These are phyloP conservation scores for Volutella citrinella DNA, from an alignment of 2,329 filamentous ascomycete genomes.

Conservation along the genomic window DNA sequence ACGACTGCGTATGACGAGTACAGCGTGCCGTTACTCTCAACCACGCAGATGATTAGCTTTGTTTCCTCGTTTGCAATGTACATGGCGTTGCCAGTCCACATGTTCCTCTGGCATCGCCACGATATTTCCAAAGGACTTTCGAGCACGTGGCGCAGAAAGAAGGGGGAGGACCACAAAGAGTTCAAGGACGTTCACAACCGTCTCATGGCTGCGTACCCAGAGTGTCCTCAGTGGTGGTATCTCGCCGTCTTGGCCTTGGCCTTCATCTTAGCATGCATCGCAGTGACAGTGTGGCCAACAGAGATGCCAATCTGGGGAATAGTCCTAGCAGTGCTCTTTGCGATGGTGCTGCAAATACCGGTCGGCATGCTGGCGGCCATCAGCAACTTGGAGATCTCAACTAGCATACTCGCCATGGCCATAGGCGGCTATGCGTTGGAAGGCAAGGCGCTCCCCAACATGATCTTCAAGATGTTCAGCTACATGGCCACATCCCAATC, in stretches of 20 bases:
- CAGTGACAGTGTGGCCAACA: constrained; percentile 45
- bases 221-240: constrained; percentile 56
- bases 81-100: constrained; percentile 26
- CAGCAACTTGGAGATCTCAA: constrained; percentile 54
- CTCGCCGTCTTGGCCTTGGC: constrained; percentile 43
- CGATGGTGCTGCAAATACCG: constrained; percentile 50
- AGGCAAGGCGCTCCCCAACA: constrained; percentile 62
- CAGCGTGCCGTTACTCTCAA: constrained; percentile 49
- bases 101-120: constrained; percentile 29
- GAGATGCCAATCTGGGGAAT: constrained; percentile 50
- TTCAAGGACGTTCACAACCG: constrained; percentile 32
- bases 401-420: constrained; percentile 65
- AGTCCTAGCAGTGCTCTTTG: constrained; percentile 48
- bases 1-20: constrained; percentile 50
- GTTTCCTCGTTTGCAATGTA: constrained; percentile 28
- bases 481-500: constrained; percentile 61
- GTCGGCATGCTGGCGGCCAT: constrained; percentile 55
- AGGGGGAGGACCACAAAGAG: constrained; percentile 37
- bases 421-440: constrained; percentile 66
- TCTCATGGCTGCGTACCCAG: constrained; percentile 29
- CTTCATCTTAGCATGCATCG: constrained; percentile 37
- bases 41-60: constrained; percentile 37
- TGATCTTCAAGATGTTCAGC: constrained; percentile 69
- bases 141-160: constrained; percentile 22
- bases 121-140: constrained; percentile 26